Percentiles rank a stretch among this genome's conserved stretches.
Evolutionary conservation across 1,139 yeast genomes (phyloP).

Genomic region (Lodderomyces margitis): DNA sequence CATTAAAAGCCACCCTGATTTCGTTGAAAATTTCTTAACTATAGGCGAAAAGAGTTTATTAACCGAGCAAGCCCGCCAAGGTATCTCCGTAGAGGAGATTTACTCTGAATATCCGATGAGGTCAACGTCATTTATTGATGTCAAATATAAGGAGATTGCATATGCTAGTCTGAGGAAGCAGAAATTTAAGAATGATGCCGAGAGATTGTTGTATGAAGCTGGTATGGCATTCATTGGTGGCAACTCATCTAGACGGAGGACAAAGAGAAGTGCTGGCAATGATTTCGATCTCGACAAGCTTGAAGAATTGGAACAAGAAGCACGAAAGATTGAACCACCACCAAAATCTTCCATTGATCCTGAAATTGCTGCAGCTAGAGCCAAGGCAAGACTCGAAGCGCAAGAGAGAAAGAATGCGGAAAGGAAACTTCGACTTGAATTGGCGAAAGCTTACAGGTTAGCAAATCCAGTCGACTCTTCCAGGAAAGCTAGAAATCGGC

Average conservation of each 20-base stretch:
- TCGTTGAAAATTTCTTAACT: slow-evolving; percentile 14
- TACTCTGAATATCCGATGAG: slow-evolving; percentile 17
- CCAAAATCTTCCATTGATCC: slow-evolving; percentile 7
- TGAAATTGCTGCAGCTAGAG: slow-evolving; percentile 9
- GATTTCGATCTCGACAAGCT: slow-evolving; percentile 9
- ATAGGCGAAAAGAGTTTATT: slow-evolving; percentile 17
- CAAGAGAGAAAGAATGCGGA: slow-evolving; percentile 5
- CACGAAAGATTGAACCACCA: slow-evolving; percentile 5
- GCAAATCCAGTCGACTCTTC: slow-evolving; percentile 8
- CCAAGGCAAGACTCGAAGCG: slow-evolving; percentile 3
- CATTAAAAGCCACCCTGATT: slow-evolving; percentile 9
- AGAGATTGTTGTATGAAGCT: slow-evolving; percentile 37
- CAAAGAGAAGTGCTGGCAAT: slow-evolving; percentile 7
- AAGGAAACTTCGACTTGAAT: background rate
- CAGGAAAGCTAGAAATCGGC: slow-evolving; percentile 9
- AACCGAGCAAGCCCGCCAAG: slow-evolving; percentile 10
- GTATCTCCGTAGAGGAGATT: slow-evolving; percentile 12
- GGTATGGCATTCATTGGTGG: slow-evolving; percentile 31
- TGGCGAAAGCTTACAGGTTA: slow-evolving; percentile 2
- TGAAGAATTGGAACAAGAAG: slow-evolving; percentile 10
- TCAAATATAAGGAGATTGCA: slow-evolving; percentile 21
- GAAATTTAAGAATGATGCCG: slow-evolving; percentile 28
- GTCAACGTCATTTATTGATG: slow-evolving; percentile 16
- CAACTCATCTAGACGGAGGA: slow-evolving; percentile 6
- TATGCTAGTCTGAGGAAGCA: slow-evolving; percentile 25